These are phyloP conservation scores for Lactarius deliciosus DNA, from an alignment of 768 basidiomycete species.

Conservation along the genomic window DNA sequence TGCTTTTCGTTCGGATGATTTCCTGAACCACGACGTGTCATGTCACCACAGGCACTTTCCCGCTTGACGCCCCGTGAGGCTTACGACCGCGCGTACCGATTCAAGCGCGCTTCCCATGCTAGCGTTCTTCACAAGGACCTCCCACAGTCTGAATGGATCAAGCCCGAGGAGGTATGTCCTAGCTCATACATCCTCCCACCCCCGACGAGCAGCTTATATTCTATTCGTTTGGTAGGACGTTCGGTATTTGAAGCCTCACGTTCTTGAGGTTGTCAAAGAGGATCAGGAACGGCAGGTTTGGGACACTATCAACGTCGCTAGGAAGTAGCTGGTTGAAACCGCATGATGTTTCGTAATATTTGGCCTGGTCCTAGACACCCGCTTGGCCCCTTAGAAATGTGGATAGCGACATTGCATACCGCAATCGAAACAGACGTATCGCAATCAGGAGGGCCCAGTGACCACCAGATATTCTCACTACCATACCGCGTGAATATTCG, in stretches of 20 bases:
- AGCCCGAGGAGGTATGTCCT: conserved; percentile 65
- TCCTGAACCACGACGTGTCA: neutral
- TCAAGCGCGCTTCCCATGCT: conserved; percentile 80
- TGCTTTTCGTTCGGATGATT: neutral
- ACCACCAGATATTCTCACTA: too few relatives aligned
- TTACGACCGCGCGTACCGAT: conserved; percentile 90
- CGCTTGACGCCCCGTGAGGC: conserved; percentile 77
- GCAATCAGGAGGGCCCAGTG: neutral
- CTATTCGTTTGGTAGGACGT: conserved; percentile 57
- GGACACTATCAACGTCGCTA: conserved; percentile 74
- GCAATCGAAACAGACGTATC: neutral
- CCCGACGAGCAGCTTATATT: neutral
- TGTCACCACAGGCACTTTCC: conserved; percentile 63
- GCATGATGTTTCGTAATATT: neutral
- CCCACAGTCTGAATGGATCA: conserved; percentile 79
- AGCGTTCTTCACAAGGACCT: conserved; percentile 78
- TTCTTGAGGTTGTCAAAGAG: conserved; percentile 72
- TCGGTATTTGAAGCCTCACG: conserved; percentile 83
- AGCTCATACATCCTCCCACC: neutral
- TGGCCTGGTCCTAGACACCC: neutral
- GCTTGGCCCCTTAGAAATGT: neutral
- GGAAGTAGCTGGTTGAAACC: conserved; percentile 41
- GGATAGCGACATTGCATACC: neutral
- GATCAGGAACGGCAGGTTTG: conserved; percentile 72
- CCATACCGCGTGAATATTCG: neutral